A percentile compares a stretch with the other conserved stretches of the same genome.
These are phyloP conservation scores for Gonium pectorale DNA, from an alignment of 139 green algal species.

Conservation along the genomic window DNA sequence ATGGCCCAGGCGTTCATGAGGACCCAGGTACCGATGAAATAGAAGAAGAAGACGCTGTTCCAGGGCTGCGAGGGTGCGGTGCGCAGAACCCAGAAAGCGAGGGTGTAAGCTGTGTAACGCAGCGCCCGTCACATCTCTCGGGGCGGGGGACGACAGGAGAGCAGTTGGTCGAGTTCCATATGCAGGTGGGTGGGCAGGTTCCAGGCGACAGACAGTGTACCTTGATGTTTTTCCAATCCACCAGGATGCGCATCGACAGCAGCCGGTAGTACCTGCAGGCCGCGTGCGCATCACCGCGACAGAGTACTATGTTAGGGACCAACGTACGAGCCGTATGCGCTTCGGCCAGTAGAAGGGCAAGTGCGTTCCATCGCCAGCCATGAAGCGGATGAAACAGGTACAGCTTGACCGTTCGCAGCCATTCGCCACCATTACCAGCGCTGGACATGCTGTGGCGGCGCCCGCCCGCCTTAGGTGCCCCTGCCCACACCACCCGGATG, in stretches of 20 bases:
- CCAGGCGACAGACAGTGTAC: neutral
- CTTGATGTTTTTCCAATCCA: constrained; percentile 47
- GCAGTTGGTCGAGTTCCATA: neutral
- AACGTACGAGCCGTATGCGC: neutral
- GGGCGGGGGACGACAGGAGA: no score
- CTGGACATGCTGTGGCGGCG: neutral
- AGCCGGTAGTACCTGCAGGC: constrained; percentile 47
- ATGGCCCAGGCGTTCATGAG: constrained; percentile 49
- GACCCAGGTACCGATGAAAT: constrained; percentile 45
- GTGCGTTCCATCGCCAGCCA: neutral
- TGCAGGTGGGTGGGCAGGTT: neutral
- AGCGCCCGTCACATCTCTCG: neutral
- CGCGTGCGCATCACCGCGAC: neutral
- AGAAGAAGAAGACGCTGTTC: constrained; percentile 44
- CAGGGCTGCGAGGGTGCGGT: neutral
- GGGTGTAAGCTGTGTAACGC: neutral
- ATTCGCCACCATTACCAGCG: neutral
- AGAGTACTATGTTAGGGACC: neutral
- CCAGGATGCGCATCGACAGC: constrained; percentile 49
- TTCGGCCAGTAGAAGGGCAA: neutral
- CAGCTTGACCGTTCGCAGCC: neutral
- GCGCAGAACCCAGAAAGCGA: neutral
- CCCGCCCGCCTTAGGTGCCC: neutral
- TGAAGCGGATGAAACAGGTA: neutral
- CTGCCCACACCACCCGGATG: no score